Conservation (phyloP, 805 yeast species). For the Blastobotrys robertii region DNA sequence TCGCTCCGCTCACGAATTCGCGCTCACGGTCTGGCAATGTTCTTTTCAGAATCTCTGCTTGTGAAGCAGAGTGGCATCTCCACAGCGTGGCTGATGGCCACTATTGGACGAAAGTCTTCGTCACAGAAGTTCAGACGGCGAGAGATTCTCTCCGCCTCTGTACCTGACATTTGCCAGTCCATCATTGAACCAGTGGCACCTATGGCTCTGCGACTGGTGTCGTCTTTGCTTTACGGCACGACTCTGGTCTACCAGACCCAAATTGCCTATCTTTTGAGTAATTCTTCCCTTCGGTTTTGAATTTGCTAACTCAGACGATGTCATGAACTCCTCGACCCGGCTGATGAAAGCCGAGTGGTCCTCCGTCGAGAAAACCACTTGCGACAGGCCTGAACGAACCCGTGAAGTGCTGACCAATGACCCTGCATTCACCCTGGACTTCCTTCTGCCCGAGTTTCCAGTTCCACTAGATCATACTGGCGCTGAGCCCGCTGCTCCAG, state of each 20-base stretch:
- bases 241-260: constrained; percentile 31
- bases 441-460: neutral
- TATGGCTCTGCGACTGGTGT: constrained; percentile 29
- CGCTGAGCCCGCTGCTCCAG: too few relatives aligned
- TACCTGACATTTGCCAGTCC: constrained; percentile 34
- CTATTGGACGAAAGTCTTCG: constrained; percentile 4
- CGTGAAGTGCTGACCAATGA: neutral
- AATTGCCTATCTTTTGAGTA: neutral
- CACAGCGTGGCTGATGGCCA: constrained; percentile 12
- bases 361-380: neutral
- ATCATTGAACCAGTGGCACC: constrained; percentile 18
- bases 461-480: neutral
- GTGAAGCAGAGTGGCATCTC: constrained; percentile 1
- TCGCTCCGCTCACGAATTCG: too few relatives aligned
- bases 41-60: constrained; percentile 2
- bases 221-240: constrained; percentile 40
- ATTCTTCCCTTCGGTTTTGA: neutral
- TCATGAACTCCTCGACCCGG: neutral
- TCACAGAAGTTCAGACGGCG: constrained; percentile 7
- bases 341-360: neutral
- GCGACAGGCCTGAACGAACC: too few relatives aligned
- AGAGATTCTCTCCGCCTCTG: constrained; percentile 29
- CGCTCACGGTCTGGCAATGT: constrained; percentile 5
- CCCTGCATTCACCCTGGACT: neutral
- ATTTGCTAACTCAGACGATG: neutral